These are phyloP conservation scores for Trametes sanguinea DNA, from an alignment of 768 basidiomycete species.

Conservation along the genomic window DNA sequence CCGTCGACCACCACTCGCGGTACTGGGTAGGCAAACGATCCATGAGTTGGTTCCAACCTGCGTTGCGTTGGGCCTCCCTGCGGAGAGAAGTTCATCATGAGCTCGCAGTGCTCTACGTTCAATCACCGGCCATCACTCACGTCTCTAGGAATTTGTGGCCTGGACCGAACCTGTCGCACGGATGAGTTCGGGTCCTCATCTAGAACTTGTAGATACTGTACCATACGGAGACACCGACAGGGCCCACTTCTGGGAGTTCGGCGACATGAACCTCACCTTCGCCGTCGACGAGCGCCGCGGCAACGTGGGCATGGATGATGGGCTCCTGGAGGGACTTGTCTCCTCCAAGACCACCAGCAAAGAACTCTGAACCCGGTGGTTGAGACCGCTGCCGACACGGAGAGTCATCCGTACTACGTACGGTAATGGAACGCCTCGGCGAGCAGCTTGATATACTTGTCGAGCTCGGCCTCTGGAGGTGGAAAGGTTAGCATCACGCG, in stretches of 20 bases:
- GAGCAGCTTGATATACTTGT: background rate
- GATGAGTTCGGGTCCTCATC: background rate
- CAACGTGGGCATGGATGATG: slow-evolving; percentile 11
- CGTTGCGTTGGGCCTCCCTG: slow-evolving; percentile 18
- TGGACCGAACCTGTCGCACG: slow-evolving; percentile 13
- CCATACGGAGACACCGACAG: slow-evolving; percentile 15
- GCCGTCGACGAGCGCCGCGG: background rate
- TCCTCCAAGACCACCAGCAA: slow-evolving; percentile 1
- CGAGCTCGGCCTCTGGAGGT: background rate
- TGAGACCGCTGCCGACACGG: background rate
- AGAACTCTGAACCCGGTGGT: background rate
- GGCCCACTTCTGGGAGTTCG: slow-evolving; percentile 3
- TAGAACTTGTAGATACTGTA: background rate
- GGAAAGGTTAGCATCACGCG: background rate
- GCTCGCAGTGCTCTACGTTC: no score
- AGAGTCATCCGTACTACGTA: background rate
- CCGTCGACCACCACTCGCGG: slow-evolving; percentile 12
- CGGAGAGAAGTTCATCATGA: background rate
- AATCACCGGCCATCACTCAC: background rate
- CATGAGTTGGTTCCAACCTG: slow-evolving; percentile 20
- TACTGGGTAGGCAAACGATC: background rate
- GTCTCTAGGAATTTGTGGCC: slow-evolving; percentile 13
- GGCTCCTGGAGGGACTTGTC: slow-evolving; percentile 6
- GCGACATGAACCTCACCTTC: slow-evolving; percentile 17
- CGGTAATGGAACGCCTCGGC: slow-evolving; percentile 12